Conservation (phyloP, 208 protist species). For the Jaenimonas drosophilae region DNA sequence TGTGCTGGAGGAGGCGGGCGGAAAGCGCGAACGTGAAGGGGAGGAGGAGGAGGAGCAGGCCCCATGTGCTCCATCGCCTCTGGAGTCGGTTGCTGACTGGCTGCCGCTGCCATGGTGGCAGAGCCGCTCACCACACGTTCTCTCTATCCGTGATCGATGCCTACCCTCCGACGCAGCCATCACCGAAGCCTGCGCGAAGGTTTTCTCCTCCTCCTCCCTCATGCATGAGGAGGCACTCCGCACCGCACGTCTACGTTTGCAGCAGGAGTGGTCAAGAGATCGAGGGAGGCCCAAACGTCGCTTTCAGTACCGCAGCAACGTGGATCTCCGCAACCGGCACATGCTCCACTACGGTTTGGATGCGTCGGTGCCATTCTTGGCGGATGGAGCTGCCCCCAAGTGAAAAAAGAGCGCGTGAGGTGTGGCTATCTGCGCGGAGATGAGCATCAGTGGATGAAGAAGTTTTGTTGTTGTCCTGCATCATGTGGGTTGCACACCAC, state of each 20-base stretch:
- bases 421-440: not conserved
- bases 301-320: slow-evolving; percentile 7
- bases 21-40: slow-evolving; percentile 4
- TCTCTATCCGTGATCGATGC: slow-evolving; percentile 33
- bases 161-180: slow-evolving; percentile 31
- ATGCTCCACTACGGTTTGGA: slow-evolving; percentile 77
- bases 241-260: no score
- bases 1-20: slow-evolving; percentile 7
- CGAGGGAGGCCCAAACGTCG: no score
- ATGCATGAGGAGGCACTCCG: slow-evolving; percentile 27
- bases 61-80: not conserved
- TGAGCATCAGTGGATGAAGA: no score
- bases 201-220: slow-evolving; percentile 31
- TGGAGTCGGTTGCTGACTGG: slow-evolving; percentile 2
- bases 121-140: slow-evolving; percentile 43
- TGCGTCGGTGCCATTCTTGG: slow-evolving; percentile 47
- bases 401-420: not conserved
- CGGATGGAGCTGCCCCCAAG: not conserved
- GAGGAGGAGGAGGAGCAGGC: slow-evolving; percentile 4
- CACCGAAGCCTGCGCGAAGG: slow-evolving; percentile 21
- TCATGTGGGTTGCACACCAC: not conserved
- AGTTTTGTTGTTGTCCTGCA: no score
- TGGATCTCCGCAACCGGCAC: slow-evolving; percentile 61
- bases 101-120: slow-evolving; percentile 57
- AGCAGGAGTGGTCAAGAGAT: no score